These are phyloP conservation scores for Alternaria sp. DNA, from an alignment of 2,329 filamentous ascomycete genomes.

Conservation along the genomic window DNA sequence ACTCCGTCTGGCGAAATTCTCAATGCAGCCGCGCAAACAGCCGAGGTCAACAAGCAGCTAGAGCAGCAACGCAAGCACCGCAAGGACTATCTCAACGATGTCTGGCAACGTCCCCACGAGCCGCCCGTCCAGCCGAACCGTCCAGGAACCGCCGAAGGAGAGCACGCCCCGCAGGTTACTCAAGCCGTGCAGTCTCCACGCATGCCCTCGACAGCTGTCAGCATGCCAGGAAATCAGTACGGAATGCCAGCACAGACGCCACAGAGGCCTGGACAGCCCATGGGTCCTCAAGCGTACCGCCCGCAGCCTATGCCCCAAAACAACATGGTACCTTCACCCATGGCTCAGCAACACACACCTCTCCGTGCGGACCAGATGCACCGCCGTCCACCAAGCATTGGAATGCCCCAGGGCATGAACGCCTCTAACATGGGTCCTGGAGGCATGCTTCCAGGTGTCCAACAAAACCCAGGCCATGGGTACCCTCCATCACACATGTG, in stretches of 20 bases:
- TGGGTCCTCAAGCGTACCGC: conserved; percentile 72
- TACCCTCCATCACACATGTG: conserved; percentile 59
- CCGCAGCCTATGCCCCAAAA: conserved; percentile 76
- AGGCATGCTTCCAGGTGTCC: conserved; percentile 51
- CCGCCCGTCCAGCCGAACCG: conserved; percentile 65
- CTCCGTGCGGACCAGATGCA: conserved; percentile 70
- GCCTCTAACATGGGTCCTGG: conserved; percentile 46
- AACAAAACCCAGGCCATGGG: conserved; percentile 54
- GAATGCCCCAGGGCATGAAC: conserved; percentile 17
- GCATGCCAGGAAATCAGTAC: conserved; percentile 64
- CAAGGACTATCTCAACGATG: conserved; percentile 77
- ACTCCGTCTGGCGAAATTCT: conserved; percentile 80
- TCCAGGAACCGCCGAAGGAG: conserved; percentile 50
- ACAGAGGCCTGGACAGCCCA: conserved; percentile 68
- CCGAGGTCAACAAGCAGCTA: conserved; percentile 87
- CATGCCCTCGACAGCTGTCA: conserved; percentile 66
- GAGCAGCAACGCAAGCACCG: conserved; percentile 82
- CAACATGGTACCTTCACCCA: conserved; percentile 74
- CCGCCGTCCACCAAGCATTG: conserved; percentile 68
- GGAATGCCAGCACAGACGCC: conserved; percentile 65
- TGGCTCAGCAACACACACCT: conserved; percentile 72
- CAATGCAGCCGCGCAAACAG: conserved; percentile 85
- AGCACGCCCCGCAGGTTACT: conserved; percentile 51
- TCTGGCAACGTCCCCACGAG: conserved; percentile 86
- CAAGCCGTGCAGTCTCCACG: conserved; percentile 59